Evolutionary conservation across 257 asterid species (phyloP), one percentile per base, ranked within the genome.

Genomic region (Scutellaria minor): DNA sequence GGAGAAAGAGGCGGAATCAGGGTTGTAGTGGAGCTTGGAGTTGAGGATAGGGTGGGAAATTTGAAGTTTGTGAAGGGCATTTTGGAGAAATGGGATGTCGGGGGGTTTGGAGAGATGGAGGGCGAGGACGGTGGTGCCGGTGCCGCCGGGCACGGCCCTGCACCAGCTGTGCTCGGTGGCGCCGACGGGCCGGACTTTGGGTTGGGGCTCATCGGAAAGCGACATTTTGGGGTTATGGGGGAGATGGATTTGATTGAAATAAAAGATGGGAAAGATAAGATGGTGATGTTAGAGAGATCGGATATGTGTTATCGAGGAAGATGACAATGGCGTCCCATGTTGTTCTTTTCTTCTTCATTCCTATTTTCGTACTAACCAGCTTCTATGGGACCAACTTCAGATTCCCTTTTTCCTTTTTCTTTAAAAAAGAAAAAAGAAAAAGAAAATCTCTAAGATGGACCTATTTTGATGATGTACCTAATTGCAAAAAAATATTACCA

Each of bases 81-180:
- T 75, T 78, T 73, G 86, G 89, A 88, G 85, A 60, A 79, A 68
- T 10, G 65, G 71, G 65, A 82, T 44, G 77, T 84, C 69, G 5
- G 80, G 85, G 27, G 83, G 71, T 79, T 85, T 87, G 5, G 93
- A 80, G 64, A 91, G 72, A 73, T 88, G 90, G 81, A 91, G 79
- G 66, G 88, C 86, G 74, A 94, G 79, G 6, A 87, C 95, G 0
- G 96, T 91, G 41, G 83, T 79, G 61, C 98, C 97, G 18, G 98
- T 94, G 72, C 98, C 98, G 22, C 93, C 93, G 18, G 93, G 90
- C 1, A 86, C 93, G 11, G 97, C 97, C 80, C 78, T 85, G 92
- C 97, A 94, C 98, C 96, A 94, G 82, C 96, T 94, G 76, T 54
- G 82, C 84, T 94, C 98, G 40, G 97, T 91, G 83, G 81, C 79